Evolutionary conservation across 1,139 yeast species (phyloP), one percentile per base, ranked within the genome.

Genomic region (Saccharomycopsis phalli): DNA sequence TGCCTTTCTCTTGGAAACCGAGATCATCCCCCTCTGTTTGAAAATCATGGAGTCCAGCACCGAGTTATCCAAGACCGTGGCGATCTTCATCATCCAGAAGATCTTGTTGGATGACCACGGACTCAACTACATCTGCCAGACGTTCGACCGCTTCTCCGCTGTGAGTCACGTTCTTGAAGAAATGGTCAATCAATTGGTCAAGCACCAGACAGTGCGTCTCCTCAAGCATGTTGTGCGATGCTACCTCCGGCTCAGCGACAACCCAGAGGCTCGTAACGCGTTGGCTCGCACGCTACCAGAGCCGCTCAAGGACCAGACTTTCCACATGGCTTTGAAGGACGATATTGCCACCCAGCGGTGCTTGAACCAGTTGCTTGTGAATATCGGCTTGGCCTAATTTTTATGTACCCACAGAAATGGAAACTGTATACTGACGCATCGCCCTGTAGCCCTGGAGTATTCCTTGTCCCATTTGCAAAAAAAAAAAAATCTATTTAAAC

Each of bases 21-120:
- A 91, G 57, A 91, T 91, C 50, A 94, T 91, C 30, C 98, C 98
- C 4, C 65, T 91, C 46, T 91, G 98, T 59, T 66, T 91, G 46
- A 80, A 93, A 52, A 91, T 91, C 45, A 88, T 91, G 95, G 97
- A 91, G 60, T 78, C 91, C 1, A 87, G 95, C 5, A 82, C 95
- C 0, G 98, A 91, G 56, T 70, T 91, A 41, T 81, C 94, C 39
- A 91, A 91, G 57, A 91, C 97, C 0, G 98, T 91, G 34, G 98
- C 98, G 3, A 88, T 91, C 44, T 88, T 88, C 54, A 88, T 91
- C 48, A 79, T 91, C 37, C 97, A 91, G 57, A 91, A 88, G 61
- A 88, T 91, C 41, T 66, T 91, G 42, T 71, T 86, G 51, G 97
- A 91, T 60, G 96, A 91, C 56, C 78, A 81, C 52, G 98, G 98